Evolutionary conservation across 768 basidiomycete species (phyloP), one percentile per base, ranked within the genome.

Genomic region (Mycena filopes): DNA sequence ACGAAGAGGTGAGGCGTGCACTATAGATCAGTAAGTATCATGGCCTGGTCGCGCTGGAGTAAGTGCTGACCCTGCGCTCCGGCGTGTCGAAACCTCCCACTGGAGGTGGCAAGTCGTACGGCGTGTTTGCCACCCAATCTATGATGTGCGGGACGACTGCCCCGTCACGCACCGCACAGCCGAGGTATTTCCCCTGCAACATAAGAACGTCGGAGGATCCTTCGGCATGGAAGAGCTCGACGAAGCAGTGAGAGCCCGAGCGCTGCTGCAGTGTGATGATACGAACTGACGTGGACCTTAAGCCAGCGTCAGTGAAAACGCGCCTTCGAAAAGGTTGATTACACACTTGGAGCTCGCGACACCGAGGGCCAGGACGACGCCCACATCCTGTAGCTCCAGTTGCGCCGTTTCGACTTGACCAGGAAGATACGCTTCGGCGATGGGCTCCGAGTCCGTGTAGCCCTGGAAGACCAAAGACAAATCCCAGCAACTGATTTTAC

Each of bases 401-500:
- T 65, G 47, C 25, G 45, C 67, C 10, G 56, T 68, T 36, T 60
- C 40, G 6, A 68, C 62, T 38, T 42, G 61, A 11, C 66, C 66
- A 1, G 55, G 49, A n/a, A 67, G 46, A 33, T 50, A 67, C 6
- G 43, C 57, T 16, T 68, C 63, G 0, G 63, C 54, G 20, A 59
- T 11, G 18, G 51, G 67, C 29, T 51, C 46, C n/a, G n/a, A n/a
- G n/a, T n/a, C n/a, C 6, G 13, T 23, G 42, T 40, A 23, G 11
- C 57, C 56, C 18, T 40, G 31, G 28, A 58, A 51, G 36, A 63
- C 5, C 29, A 25, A 31, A 8, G 41, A 26, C 16, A 67, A n/a
- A n/a, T 65, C 63, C 67, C 67, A 68, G 40, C 67, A 68, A 41
- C 15, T 60, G 13, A 68, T 36, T 46, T 53, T 55, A 40, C 63